phyloP scores from a whole-genome alignment of 2,329 filamentous ascomycete species.

The Pleurostoma richardsiae region DNA sequence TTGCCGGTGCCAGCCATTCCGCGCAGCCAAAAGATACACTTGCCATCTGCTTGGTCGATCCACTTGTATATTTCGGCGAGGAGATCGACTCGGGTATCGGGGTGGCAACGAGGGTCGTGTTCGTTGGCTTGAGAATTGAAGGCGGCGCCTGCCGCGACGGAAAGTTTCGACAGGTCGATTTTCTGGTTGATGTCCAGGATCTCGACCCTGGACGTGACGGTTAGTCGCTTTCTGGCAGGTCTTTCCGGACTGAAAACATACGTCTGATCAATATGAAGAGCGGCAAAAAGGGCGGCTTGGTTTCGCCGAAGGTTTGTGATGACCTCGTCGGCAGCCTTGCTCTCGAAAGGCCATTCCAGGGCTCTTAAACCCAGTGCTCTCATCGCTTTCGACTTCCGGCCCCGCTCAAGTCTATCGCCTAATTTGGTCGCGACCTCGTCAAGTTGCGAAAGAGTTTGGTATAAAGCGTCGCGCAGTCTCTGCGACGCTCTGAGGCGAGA shows the following conservation, averaged over 20 bases:
- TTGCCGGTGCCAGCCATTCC: constrained; percentile 34
- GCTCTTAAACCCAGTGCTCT: background rate
- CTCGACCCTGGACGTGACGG: background rate
- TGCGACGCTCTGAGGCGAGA: constrained; percentile 7
- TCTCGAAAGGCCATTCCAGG: background rate
- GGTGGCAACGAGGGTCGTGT: constrained; percentile 21
- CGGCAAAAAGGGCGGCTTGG: background rate
- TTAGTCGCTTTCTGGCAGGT: background rate
- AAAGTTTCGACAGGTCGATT: background rate
- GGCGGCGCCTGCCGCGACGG: constrained; percentile 4
- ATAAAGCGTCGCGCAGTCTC: constrained; percentile 5
- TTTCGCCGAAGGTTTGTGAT: background rate
- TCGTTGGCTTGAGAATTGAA: constrained; percentile 13
- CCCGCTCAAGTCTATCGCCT: background rate
- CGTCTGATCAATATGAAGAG: background rate
- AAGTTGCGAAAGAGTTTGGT: background rate
- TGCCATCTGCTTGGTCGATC: constrained; percentile 12
- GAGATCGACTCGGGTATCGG: constrained; percentile 23
- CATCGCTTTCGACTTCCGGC: background rate
- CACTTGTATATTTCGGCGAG: constrained; percentile 23
- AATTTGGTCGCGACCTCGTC: background rate
- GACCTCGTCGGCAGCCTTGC: background rate
- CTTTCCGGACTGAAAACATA: background rate
- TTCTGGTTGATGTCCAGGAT: background rate
- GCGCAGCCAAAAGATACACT: constrained; percentile 28